Percentiles rank a stretch among this genome's conserved stretches.
Conservation (phyloP, 768 basidiomycete species). For the Rhodocollybia butyracea region DNA sequence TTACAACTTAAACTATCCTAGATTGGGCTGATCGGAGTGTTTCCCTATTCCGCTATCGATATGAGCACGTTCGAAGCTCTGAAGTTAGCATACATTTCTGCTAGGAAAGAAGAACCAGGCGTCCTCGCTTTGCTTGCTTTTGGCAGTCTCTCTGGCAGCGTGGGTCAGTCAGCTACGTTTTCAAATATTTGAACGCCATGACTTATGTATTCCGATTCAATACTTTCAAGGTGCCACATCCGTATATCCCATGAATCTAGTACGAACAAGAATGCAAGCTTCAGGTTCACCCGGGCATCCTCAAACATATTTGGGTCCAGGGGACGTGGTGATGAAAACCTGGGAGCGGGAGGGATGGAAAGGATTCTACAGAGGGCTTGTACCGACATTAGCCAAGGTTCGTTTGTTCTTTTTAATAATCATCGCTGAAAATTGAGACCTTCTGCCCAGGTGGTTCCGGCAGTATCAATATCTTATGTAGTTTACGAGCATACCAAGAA, state of each 20-base stretch:
- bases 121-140: slow-evolving; percentile 85
- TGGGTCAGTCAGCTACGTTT: too few relatives aligned
- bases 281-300: slow-evolving; percentile 96
- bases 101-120: slow-evolving; percentile 86
- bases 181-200: too few relatives aligned
- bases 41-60: slow-evolving; percentile 96
- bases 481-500: slow-evolving; percentile 88
- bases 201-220: too few relatives aligned
- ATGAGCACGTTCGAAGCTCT: slow-evolving; percentile 97
- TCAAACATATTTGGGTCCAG: slow-evolving; percentile 82
- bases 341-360: slow-evolving; percentile 86
- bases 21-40: slow-evolving; percentile 95
- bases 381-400: slow-evolving; percentile 92
- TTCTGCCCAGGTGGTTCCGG: slow-evolving; percentile 80
- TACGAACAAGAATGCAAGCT: slow-evolving; percentile 93
- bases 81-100: slow-evolving; percentile 88
- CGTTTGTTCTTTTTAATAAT: slow-evolving; percentile 7
- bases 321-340: slow-evolving; percentile 80
- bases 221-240: slow-evolving; percentile 90
- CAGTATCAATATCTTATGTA: slow-evolving; percentile 95
- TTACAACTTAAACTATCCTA: slow-evolving; percentile 28
- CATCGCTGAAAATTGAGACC: neutral
- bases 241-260: slow-evolving; percentile 89
- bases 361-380: slow-evolving; percentile 90
- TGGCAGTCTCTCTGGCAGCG: slow-evolving; percentile 89